These are phyloP conservation scores for Astrothelium subdiscretum DNA, from an alignment of 495 filamentous ascomycete genomes.

Conservation along the genomic window DNA sequence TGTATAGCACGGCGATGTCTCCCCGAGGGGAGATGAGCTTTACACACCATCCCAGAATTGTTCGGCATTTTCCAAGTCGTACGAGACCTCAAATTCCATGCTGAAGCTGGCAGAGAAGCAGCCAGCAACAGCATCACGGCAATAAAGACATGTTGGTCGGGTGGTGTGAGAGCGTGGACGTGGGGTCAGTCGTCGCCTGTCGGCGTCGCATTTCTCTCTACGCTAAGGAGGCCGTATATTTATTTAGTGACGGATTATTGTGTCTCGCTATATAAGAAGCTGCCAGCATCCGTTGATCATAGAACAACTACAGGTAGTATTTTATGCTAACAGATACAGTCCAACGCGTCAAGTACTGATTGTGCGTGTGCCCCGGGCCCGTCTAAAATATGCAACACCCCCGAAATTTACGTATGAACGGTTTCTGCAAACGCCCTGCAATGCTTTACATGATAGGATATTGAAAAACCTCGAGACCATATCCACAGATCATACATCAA, in stretches of 20 bases:
- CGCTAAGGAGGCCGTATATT: no score
- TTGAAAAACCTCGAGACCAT: background rate
- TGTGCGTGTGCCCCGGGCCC: background rate
- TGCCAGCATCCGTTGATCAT: no score
- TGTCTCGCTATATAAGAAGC: no score
- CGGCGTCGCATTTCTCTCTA: background rate
- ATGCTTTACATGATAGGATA: background rate
- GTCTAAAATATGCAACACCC: background rate
- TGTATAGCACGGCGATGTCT: conserved; percentile 7
- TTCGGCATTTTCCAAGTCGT: conserved; percentile 67
- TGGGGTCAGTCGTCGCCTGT: background rate
- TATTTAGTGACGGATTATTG: no score
- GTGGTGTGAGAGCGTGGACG: background rate
- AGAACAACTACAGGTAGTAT: background rate
- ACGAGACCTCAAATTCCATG: conserved; percentile 56
- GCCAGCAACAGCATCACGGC: conserved; percentile 9
- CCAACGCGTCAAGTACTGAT: background rate
- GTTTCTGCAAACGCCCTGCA: background rate
- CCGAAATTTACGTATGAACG: background rate
- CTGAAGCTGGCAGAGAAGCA: conserved; percentile 15
- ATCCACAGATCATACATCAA: background rate
- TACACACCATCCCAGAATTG: conserved; percentile 85
- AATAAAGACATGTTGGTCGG: background rate
- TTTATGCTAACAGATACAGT: background rate
- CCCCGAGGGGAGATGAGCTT: conserved; percentile 1